Percentiles rank a stretch among this genome's conserved stretches.
Conservation (phyloP, 768 basidiomycete genomes). For the Xanthoconium stramineum region DNA sequence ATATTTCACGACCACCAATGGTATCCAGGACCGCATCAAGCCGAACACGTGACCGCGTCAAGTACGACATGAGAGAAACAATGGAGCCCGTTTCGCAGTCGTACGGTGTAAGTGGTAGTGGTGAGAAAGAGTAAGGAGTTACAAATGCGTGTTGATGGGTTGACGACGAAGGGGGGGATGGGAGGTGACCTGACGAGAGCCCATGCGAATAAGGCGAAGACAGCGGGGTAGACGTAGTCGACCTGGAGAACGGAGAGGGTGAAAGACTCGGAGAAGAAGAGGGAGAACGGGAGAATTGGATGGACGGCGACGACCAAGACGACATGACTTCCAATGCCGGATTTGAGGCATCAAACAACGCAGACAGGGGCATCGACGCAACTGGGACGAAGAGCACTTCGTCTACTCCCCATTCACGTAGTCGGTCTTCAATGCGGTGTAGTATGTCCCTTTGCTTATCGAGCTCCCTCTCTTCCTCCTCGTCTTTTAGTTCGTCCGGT, state of each 20-base stretch:
- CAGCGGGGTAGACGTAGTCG: slow-evolving; percentile 29
- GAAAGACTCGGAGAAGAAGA: slow-evolving; percentile 32
- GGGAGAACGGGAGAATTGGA: slow-evolving; percentile 23
- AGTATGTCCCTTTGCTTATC: slow-evolving; percentile 42
- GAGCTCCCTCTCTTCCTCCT: slow-evolving; percentile 34
- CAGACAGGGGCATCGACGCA: slow-evolving; percentile 18
- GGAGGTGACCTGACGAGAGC: slow-evolving; percentile 24
- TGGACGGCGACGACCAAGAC: slow-evolving; percentile 25
- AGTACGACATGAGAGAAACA: slow-evolving; percentile 25
- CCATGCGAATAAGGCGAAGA: slow-evolving; percentile 29
- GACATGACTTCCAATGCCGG: slow-evolving; percentile 16
- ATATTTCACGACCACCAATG: slow-evolving; percentile 74
- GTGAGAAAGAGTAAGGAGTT: slow-evolving; percentile 29
- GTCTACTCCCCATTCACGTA: slow-evolving; percentile 70
- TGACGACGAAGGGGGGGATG: slow-evolving; percentile 25
- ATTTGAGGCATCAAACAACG: slow-evolving; percentile 22
- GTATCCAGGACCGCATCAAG: slow-evolving; percentile 86
- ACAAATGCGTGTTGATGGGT: slow-evolving; percentile 24
- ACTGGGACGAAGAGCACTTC: slow-evolving; percentile 64
- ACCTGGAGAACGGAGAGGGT: slow-evolving; percentile 33
- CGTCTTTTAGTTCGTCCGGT: slow-evolving; percentile 31
- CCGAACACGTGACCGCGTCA: slow-evolving; percentile 27
- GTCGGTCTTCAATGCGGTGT: slow-evolving; percentile 46
- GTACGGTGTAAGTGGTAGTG: slow-evolving; percentile 30
- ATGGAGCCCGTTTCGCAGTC: slow-evolving; percentile 25